Evolutionary conservation across 768 basidiomycete species (phyloP).

Genomic region (Hericium alpestre): DNA sequence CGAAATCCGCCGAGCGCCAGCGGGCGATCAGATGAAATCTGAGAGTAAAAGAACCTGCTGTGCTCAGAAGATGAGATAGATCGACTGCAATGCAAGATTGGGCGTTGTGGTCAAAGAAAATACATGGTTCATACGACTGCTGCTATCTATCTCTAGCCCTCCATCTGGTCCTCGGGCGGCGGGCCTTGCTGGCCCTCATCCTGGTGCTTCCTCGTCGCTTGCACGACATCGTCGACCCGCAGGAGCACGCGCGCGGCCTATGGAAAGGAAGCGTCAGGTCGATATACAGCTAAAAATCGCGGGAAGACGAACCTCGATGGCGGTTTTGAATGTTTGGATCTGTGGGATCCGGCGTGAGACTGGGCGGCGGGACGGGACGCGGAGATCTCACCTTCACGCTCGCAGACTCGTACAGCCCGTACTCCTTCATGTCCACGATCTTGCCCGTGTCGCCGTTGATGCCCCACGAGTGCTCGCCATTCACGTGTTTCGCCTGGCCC

Average conservation of each 20-base stretch:
- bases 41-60: no score
- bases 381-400: constrained; percentile 70
- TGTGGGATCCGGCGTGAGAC: constrained; percentile 16
- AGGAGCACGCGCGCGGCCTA: constrained; percentile 84
- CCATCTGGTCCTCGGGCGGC: constrained; percentile 50
- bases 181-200: constrained; percentile 39
- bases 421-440: constrained; percentile 89
- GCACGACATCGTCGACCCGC: constrained; percentile 90
- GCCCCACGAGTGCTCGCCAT: constrained; percentile 84
- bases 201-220: constrained; percentile 70
- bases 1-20: no score
- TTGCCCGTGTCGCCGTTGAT: constrained; percentile 95
- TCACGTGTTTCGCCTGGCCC: constrained; percentile 84
- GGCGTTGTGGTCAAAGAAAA: neutral
- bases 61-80: no score
- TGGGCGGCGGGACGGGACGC: neutral
- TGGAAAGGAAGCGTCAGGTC: neutral
- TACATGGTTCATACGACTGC: neutral
- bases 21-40: no score
- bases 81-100: no score
- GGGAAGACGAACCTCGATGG: constrained; percentile 63
- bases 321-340: constrained; percentile 95
- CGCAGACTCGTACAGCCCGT: constrained; percentile 90
- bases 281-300: neutral
- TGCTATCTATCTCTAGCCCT: constrained; percentile 7